Evolutionary conservation across 2,329 filamentous ascomycete species (phyloP), one percentile per base, ranked within the genome.

Genomic region (Scytalidium lignicola): DNA sequence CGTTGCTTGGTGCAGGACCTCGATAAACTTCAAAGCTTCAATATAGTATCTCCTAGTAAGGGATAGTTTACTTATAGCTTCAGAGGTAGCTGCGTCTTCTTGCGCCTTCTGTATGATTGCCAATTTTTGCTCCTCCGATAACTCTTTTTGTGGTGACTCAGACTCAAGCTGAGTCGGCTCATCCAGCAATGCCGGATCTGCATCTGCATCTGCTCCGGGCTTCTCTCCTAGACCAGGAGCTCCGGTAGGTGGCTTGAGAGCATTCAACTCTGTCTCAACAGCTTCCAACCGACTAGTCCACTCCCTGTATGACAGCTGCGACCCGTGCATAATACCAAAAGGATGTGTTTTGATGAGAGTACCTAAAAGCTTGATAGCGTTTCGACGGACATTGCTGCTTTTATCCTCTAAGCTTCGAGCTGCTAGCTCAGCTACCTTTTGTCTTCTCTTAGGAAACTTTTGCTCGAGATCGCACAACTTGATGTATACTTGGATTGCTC

Each of bases 351-450:
- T 90, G 59, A 99, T 89, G 6, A 99, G 74, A 41, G 87, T 87
- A 5, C 85, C 88, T 1, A 99, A 76, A 6, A 99, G 73, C 68
- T 96, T 97, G 65, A 99, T 93, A 2, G 93, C 91, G 65, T 97
- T 97, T 51, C 91, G 82, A 53, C 93, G 81, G 26, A 99, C 93
- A 61, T 97, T 95, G 69, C 93, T 99, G 71, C 92, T 97, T 75
- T 95, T 97, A 71, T 99, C 95, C 67, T 96, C 89, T 2, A 99
- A 75, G 66, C 92, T 97, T 58, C 88, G 82, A 49, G 88, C 85
- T 1, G 93, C 91, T 21, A 96, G 74, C 65, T 96, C 90, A 1
- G 92, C 88, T 3, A 86, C 92, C 62, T 80, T 86, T 66, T 96
- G 91, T 52, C 93, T 79, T 48, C 91, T 80, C 70, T 96, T 96